phyloP scores from a whole-genome alignment of 345 rosid genomes.

The Acer yangbiense region DNA sequence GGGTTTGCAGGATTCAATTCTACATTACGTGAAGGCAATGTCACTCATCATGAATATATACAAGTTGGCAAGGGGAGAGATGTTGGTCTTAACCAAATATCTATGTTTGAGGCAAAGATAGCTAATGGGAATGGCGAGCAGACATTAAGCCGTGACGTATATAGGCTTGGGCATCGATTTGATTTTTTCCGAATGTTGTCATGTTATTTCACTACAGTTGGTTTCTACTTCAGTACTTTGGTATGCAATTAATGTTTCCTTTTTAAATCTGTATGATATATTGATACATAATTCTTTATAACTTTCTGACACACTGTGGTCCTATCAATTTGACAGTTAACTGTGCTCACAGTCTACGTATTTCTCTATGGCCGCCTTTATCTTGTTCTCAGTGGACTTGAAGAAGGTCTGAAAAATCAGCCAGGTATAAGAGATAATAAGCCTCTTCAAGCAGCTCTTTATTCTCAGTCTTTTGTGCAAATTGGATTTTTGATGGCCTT shows the following conservation, averaged over 20 bases:
- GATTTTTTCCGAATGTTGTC: conserved; percentile 94
- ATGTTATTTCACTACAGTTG: conserved; percentile 83
- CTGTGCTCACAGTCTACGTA: conserved; percentile 56
- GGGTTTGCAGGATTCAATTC: conserved; percentile 72
- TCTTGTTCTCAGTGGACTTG: conserved; percentile 64
- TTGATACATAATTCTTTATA: background rate
- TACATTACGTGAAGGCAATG: conserved; percentile 79
- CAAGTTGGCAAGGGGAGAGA: conserved; percentile 97
- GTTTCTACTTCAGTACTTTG: conserved; percentile 90
- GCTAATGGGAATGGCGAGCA: conserved; percentile 94
- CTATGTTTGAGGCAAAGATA: conserved; percentile 89
- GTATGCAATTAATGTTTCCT: conserved; percentile 34
- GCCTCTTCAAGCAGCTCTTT: conserved; percentile 63
- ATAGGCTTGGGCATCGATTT: conserved; percentile 83
- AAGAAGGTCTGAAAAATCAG: conserved; percentile 42
- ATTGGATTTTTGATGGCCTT: conserved; percentile 65
- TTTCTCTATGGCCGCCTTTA: conserved; percentile 70
- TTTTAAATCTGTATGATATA: background rate
- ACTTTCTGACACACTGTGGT: conserved; percentile 6
- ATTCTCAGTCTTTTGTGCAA: conserved; percentile 72
- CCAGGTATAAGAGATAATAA: conserved; percentile 44
- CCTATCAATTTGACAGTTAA: conserved; percentile 41
- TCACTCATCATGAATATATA: conserved; percentile 92
- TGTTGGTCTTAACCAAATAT: conserved; percentile 89
- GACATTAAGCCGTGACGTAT: conserved; percentile 79